phyloP scores from a whole-genome alignment of 768 basidiomycete genomes.

The Leucosporidium scottii region DNA sequence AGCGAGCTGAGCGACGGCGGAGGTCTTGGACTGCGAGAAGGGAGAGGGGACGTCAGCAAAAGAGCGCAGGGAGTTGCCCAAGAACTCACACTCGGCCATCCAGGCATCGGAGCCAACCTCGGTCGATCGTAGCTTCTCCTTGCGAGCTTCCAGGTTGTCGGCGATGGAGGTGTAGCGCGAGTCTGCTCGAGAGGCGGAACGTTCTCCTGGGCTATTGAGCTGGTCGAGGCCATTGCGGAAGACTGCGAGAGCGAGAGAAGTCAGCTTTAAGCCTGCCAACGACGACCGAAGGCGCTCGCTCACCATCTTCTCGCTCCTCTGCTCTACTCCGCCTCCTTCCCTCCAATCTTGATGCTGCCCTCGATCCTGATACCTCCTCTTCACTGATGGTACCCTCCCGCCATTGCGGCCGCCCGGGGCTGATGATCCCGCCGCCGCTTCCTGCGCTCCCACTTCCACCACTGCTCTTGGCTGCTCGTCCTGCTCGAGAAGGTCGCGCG shows the following conservation, averaged over 20 bases:
- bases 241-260: background rate
- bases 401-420: too few relatives aligned
- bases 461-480: background rate
- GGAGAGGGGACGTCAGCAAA: background rate
- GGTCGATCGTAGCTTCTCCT: background rate
- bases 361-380: background rate
- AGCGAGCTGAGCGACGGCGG: conserved; percentile 3
- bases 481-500: background rate
- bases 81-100: conserved; percentile 15
- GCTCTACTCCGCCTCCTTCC: background rate
- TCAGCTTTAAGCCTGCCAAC: too few relatives aligned
- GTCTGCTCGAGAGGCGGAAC: background rate
- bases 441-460: background rate
- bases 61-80: background rate
- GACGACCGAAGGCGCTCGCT: too few relatives aligned
- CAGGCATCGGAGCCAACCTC: conserved; percentile 15
- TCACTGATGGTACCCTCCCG: background rate
- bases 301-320: background rate
- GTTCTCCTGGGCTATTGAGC: background rate
- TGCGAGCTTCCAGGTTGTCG: background rate
- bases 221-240: background rate
- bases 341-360: background rate
- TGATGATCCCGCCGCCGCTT: background rate
- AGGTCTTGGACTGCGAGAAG: conserved; percentile 10
- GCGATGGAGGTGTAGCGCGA: conserved; percentile 1